Evolutionary conservation across 257 asterid species (phyloP), one percentile per base, ranked within the genome.

Genomic region (Capsicum chinense): DNA sequence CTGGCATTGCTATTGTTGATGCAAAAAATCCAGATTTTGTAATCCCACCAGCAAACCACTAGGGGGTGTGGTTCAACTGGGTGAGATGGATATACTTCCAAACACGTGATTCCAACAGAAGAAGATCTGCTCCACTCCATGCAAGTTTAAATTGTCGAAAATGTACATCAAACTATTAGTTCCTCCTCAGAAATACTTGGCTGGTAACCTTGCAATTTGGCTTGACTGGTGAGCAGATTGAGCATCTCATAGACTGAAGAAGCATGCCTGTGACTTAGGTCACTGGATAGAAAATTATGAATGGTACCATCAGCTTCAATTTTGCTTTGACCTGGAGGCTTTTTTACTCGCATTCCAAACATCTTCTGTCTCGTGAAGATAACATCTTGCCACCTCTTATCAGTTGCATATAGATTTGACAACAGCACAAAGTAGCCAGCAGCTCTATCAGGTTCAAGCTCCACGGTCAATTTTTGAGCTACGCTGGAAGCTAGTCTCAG

Each of bases 321-420:
- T 94, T 95, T 92, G 83, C 97, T 94, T 86, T 87, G 89, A 70
- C 97, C 98, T 5, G 93, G 93, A 83, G 90, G 90, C 91, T 92
- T 94, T 83, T 74, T 89, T 54, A 84, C 83, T 81, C 91, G 88
- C 33, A 74, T 79, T 64, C 88, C 86, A 17, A 88, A 86, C 90
- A 95, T 94, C 87, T 87, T 91, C 69, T 84, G 81, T 83, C 97
- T 86, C 26, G 90, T 90, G 48, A 54, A 81, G 78, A 85, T 92
- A 85, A 91, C 97, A 50, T 92, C 97, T 81, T 86, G 87, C 97
- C 97, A 95, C 89, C 88, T 95, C 86, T 60, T 88, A 42, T 90
- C 92, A 59, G 91, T 85, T 9, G 97, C 95, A 88, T 90, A 94
- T 48, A 92, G 89, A 81, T 91, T 89, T 5, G 97, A 91, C 88